Conservation (phyloP, 345 rosid genomes). For the Syzygium aromaticum region DNA sequence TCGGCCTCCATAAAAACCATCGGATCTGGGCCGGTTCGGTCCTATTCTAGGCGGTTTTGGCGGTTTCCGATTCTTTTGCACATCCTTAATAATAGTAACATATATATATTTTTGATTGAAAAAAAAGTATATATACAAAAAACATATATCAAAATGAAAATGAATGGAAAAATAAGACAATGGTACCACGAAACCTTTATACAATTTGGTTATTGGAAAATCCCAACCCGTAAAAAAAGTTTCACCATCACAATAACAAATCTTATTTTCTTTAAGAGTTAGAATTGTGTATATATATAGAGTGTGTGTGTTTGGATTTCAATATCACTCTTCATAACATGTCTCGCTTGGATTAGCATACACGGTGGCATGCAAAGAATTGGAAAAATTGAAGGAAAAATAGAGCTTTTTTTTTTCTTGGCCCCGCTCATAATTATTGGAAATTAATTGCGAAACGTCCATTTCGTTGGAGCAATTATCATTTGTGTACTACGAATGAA, state of each 20-base stretch:
- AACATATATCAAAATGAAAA: neutral
- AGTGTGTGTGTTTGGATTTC: neutral
- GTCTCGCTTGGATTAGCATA: neutral
- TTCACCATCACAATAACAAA: neutral
- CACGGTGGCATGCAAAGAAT: neutral
- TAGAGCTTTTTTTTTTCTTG: neutral
- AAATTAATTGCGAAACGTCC: neutral
- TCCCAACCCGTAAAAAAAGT: neutral
- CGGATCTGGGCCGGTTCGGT: too few species aligned
- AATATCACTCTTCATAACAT: neutral
- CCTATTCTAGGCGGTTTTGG: too few species aligned
- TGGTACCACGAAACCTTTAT: neutral
- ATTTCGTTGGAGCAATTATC: neutral
- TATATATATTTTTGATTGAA: too few species aligned
- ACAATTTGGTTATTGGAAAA: neutral
- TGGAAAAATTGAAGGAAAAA: neutral
- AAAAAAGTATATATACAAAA: neutral
- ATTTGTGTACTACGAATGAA: neutral
- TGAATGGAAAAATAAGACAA: neutral
- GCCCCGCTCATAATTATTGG: neutral
- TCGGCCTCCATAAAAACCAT: too few species aligned
- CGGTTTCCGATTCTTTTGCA: too few species aligned
- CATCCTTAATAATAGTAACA: too few species aligned
- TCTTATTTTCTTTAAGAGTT: neutral
- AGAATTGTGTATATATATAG: neutral